These are phyloP conservation scores for Thyridium curvatum DNA, from an alignment of 2,329 filamentous ascomycete genomes.

Conservation along the genomic window DNA sequence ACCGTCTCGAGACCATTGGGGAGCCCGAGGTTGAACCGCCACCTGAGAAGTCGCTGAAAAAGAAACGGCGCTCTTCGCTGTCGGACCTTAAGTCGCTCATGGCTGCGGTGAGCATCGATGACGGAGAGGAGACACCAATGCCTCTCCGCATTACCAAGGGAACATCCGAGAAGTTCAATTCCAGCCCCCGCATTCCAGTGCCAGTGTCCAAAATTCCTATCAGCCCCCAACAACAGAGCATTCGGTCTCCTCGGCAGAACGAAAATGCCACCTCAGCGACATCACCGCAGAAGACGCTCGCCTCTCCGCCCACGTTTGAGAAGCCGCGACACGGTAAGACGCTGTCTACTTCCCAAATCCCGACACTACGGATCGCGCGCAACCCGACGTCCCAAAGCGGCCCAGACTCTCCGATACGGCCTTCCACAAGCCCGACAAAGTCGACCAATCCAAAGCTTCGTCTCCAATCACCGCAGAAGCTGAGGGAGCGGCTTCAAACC, in stretches of 20 bases:
- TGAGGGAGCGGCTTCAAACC: slow-evolving; percentile 77
- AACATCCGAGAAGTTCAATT: slow-evolving; percentile 52
- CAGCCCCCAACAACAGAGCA: slow-evolving; percentile 33
- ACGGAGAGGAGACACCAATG: slow-evolving; percentile 29
- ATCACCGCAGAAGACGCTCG: slow-evolving; percentile 1
- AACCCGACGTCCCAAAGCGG: slow-evolving; percentile 16
- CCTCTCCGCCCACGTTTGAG: slow-evolving; percentile 9
- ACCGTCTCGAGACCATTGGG: slow-evolving; percentile 53
- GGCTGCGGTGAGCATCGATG: slow-evolving; percentile 49
- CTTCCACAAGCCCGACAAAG: slow-evolving; percentile 31
- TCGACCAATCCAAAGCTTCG: slow-evolving; percentile 46
- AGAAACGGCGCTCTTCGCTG: slow-evolving; percentile 84
- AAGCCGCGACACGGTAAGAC: slow-evolving; percentile 36
- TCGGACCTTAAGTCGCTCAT: slow-evolving; percentile 71
- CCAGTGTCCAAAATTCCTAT: slow-evolving; percentile 44
- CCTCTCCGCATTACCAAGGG: slow-evolving; percentile 47
- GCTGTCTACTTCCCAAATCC: slow-evolving; percentile 48
- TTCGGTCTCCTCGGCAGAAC: slow-evolving; percentile 41
- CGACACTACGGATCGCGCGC: slow-evolving; percentile 40
- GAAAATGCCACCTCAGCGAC: slow-evolving; percentile 27
- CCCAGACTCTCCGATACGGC: slow-evolving; percentile 9
- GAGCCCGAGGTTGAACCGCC: slow-evolving; percentile 43
- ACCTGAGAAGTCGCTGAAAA: slow-evolving; percentile 43
- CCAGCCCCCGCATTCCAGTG: slow-evolving; percentile 35
- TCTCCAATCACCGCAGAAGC: slow-evolving; percentile 65